Percentiles rank a stretch among this genome's conserved stretches.
These are phyloP conservation scores for Epichloe coenophiala DNA, from an alignment of 2,329 filamentous ascomycete species.

Conservation along the genomic window DNA sequence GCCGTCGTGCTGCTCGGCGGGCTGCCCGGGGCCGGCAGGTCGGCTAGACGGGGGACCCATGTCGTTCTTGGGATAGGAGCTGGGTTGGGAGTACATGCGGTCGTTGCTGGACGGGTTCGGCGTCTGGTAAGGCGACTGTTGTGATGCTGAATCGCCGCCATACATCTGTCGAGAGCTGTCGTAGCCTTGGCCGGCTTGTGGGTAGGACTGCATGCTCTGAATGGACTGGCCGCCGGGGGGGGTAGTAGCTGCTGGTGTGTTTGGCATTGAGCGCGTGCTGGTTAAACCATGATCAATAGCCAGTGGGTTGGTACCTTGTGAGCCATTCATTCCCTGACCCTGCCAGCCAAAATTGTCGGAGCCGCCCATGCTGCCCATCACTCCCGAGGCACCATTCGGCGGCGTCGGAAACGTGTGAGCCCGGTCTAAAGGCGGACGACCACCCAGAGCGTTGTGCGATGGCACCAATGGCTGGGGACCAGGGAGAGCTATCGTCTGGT, in stretches of 20 bases:
- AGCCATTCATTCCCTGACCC: conserved; percentile 45
- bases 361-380: conserved; percentile 59
- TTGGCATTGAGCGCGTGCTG: conserved; percentile 74
- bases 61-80: conserved; percentile 65
- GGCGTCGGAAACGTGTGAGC: conserved; percentile 91
- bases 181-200: conserved; percentile 53
- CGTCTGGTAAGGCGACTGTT: conserved; percentile 60
- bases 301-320: conserved; percentile 55
- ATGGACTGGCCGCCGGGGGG: conserved; percentile 60
- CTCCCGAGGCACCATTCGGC: conserved; percentile 80
- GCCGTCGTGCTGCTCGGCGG: conserved; percentile 49
- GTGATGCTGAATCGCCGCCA: conserved; percentile 53
- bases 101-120: conserved; percentile 46
- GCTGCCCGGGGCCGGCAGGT: conserved; percentile 40
- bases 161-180: conserved; percentile 71
- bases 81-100: conserved; percentile 53
- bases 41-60: conserved; percentile 71
- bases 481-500: conserved; percentile 48
- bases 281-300: conserved; percentile 67
- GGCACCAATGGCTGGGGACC: conserved; percentile 40
- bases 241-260: conserved; percentile 86
- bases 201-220: conserved; percentile 69
- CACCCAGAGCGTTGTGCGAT: conserved; percentile 55
- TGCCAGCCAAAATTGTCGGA: conserved; percentile 74
- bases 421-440: conserved; percentile 63